Percentiles rank a stretch among this genome's conserved stretches.
Conservation (phyloP, 371 early-diverging fungal species). For the Apophysomyces trapeziformis region DNA sequence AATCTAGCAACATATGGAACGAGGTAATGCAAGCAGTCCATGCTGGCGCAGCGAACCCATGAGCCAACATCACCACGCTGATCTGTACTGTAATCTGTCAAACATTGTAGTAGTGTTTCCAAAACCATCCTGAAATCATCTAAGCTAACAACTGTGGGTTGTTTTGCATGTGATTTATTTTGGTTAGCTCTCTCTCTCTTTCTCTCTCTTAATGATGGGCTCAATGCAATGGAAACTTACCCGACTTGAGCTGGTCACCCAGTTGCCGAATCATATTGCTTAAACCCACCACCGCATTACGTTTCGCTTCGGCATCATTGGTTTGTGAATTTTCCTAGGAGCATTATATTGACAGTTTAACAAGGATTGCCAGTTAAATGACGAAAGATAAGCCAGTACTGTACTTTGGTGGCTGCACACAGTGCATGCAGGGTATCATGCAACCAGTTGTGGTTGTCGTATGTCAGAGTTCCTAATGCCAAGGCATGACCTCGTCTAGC, state of each 20-base stretch:
- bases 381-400: conserved; percentile 21
- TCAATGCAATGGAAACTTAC: conserved; percentile 27
- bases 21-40: conserved; percentile 61
- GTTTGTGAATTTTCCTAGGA: conserved; percentile 37
- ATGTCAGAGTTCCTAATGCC: conserved; percentile 67
- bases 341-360: background rate
- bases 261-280: conserved; percentile 43
- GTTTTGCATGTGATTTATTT: background rate
- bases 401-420: conserved; percentile 32
- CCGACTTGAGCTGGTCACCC: conserved; percentile 41
- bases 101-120: conserved; percentile 53
- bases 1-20: conserved; percentile 47
- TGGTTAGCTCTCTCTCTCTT: conserved; percentile 34
- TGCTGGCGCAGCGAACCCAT: conserved; percentile 83
- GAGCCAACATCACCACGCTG: conserved; percentile 96
- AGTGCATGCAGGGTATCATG: conserved; percentile 31
- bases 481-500: conserved; percentile 69
- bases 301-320: conserved; percentile 71
- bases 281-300: conserved; percentile 69
- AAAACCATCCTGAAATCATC: conserved; percentile 50
- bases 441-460: conserved; percentile 25
- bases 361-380: too few species aligned
- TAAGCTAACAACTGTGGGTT: background rate
- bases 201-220: conserved; percentile 23
- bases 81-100: conserved; percentile 88